A percentile compares a stretch with the other conserved stretches of the same genome.
These are phyloP conservation scores for Penicillium hesseltinei DNA, from an alignment of 2,329 filamentous ascomycete species.

Conservation along the genomic window DNA sequence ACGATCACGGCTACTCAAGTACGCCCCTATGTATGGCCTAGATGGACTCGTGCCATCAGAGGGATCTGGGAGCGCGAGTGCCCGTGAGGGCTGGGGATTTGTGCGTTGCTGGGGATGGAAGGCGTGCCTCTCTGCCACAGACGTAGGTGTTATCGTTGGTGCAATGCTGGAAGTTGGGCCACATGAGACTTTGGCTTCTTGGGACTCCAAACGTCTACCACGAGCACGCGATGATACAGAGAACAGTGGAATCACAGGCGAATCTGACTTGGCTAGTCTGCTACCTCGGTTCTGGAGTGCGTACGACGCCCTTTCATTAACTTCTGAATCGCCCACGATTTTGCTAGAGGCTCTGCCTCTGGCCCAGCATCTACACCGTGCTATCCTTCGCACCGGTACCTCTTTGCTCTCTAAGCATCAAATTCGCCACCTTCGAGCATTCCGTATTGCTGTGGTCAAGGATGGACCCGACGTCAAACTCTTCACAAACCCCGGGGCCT, in stretches of 20 bases:
- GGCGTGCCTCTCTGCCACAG: constrained; percentile 86
- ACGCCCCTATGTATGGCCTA: constrained; percentile 87
- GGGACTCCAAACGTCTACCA: constrained; percentile 33
- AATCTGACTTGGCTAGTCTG: constrained; percentile 34
- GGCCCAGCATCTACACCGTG: constrained; percentile 84
- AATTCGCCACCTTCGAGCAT: constrained; percentile 86
- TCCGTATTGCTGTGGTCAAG: constrained; percentile 93
- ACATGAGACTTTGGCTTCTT: constrained; percentile 32
- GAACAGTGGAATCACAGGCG: constrained; percentile 17
- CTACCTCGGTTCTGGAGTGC: constrained; percentile 56
- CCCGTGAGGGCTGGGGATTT: constrained; percentile 93
- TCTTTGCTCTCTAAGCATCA: constrained; percentile 89
- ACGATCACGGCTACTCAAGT: constrained; percentile 81
- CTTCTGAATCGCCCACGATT: constrained; percentile 43
- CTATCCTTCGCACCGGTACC: constrained; percentile 90
- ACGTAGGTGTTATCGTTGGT: constrained; percentile 89
- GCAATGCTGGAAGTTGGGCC: constrained; percentile 86
- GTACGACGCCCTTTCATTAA: constrained; percentile 55
- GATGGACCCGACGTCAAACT: constrained; percentile 88
- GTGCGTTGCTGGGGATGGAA: constrained; percentile 98
- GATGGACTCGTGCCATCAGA: constrained; percentile 86
- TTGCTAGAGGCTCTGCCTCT: constrained; percentile 76
- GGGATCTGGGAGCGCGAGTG: constrained; percentile 67
- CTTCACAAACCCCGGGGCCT: constrained; percentile 86
- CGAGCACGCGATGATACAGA: constrained; percentile 21